A percentile compares a stretch with the other conserved stretches of the same genome.
Evolutionary conservation across 352 stramenopile genomes (phyloP).

Genomic region (Pythium myriotylum): DNA sequence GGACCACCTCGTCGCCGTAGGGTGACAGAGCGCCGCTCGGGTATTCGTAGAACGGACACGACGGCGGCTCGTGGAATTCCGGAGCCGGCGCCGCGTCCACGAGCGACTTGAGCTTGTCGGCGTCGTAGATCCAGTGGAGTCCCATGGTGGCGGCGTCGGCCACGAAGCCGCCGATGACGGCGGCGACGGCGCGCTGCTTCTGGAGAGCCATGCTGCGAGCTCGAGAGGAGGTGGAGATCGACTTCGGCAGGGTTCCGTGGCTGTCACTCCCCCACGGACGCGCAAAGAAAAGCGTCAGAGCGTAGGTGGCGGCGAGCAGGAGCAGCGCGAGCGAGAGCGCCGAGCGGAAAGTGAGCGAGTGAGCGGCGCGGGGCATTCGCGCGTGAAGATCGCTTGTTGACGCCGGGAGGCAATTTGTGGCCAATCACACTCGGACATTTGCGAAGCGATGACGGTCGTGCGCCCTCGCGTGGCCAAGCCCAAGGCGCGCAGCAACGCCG

Average conservation of each 20-base stretch:
- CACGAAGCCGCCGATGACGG: conserved; percentile 57
- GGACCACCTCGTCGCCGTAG: conserved; percentile 68
- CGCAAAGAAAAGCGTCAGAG: conserved; percentile 5
- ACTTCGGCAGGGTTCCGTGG: conserved; percentile 1
- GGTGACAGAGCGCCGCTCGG: conserved; percentile 52
- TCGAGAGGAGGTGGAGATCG: not conserved
- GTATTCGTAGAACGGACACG: conserved; percentile 70
- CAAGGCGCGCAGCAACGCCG: conserved; percentile 33
- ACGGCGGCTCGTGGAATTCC: conserved; percentile 63
- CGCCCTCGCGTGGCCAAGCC: conserved; percentile 17
- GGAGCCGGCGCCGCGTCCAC: conserved; percentile 27
- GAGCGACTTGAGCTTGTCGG: conserved; percentile 44
- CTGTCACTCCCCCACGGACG: not conserved
- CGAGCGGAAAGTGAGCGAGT: conserved; percentile 19
- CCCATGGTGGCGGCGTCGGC: conserved; percentile 69
- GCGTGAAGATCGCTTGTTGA: conserved; percentile 1
- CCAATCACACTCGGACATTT: conserved; percentile 4
- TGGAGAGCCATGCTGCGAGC: conserved; percentile 25
- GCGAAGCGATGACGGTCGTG: conserved; percentile 12
- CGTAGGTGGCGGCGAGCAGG: conserved; percentile 15
- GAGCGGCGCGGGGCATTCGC: not conserved
- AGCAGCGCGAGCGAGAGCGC: conserved; percentile 18
- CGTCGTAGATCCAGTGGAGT: conserved; percentile 81
- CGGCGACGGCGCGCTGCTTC: conserved; percentile 51
- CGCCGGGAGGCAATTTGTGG: not conserved